These are phyloP conservation scores for Leavenworthia alabamica DNA, from an alignment of 345 rosid genomes.

Conservation along the genomic window DNA sequence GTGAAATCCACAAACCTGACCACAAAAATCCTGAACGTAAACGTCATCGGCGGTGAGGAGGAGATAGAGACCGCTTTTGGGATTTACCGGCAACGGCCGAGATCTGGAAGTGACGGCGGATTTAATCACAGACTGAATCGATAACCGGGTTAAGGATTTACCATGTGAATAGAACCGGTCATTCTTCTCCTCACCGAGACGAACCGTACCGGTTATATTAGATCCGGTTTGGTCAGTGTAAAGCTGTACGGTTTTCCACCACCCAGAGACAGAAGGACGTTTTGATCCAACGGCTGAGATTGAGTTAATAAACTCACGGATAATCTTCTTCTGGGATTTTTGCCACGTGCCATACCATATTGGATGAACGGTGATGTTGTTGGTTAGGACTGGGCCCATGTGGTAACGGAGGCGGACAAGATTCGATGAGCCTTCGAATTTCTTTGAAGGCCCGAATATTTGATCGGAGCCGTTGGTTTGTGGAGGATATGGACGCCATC, in stretches of 20 bases:
- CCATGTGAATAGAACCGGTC: conserved; percentile 94
- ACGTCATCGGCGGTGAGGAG: conserved; percentile 82
- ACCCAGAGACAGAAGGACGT: conserved; percentile 74
- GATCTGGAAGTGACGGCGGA: conserved; percentile 63
- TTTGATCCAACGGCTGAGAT: conserved; percentile 50
- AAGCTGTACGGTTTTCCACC: conserved; percentile 89
- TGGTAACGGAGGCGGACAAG: conserved; percentile 79
- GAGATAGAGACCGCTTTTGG: conserved; percentile 69
- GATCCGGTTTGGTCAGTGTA: conserved; percentile 86
- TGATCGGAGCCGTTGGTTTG: conserved; percentile 48
- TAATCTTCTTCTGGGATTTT: conserved; percentile 64
- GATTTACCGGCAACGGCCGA: conserved; percentile 66
- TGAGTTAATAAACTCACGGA: conserved; percentile 78
- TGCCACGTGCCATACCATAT: conserved; percentile 96
- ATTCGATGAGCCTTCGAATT: conserved; percentile 92
- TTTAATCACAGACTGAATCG: conserved; percentile 80
- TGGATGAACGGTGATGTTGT: conserved; percentile 72
- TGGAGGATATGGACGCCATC: conserved; percentile 80
- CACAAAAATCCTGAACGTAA: conserved; percentile 91
- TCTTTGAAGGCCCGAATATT: conserved; percentile 51
- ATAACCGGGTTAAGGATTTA: conserved; percentile 64
- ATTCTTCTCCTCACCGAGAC: conserved; percentile 69
- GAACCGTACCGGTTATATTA: conserved; percentile 52
- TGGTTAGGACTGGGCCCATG: conserved; percentile 90
- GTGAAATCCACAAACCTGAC: conserved; percentile 92